Percentiles rank a stretch among this genome's conserved stretches.
Evolutionary conservation across 768 basidiomycete genomes (phyloP).

Genomic region (Podaxis pistillaris): DNA sequence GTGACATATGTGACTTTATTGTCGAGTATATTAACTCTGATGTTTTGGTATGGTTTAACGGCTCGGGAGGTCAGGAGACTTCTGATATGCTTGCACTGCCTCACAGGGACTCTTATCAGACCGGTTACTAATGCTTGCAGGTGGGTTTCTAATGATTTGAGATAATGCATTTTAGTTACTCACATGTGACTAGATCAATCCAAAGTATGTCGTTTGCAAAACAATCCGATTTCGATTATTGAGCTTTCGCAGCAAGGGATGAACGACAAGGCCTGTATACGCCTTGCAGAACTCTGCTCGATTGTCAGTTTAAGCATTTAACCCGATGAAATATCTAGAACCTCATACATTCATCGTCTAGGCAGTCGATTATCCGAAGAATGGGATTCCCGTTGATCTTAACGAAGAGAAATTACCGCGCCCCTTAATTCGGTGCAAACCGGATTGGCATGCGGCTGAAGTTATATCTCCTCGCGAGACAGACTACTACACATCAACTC

Average conservation of each 20-base stretch:
- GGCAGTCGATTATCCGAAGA: conserved; percentile 83
- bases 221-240: background rate
- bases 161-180: background rate
- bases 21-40: conserved; percentile 85
- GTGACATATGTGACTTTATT: conserved; percentile 78
- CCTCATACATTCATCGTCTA: conserved; percentile 23
- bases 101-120: conserved; percentile 66
- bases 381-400: conserved; percentile 64
- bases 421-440: conserved; percentile 62
- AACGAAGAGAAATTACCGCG: conserved; percentile 44
- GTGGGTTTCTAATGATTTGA: conserved; percentile 31
- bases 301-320: conserved; percentile 28
- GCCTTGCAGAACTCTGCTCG: conserved; percentile 60
- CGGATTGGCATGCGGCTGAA: conserved; percentile 76
- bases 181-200: conserved; percentile 59
- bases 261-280: conserved; percentile 52
- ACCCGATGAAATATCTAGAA: background rate
- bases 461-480: conserved; percentile 48
- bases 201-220: conserved; percentile 35
- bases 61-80: background rate
- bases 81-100: background rate
- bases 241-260: conserved; percentile 51
- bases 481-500: conserved; percentile 70
- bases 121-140: conserved; percentile 68
- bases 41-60: conserved; percentile 51